These are phyloP conservation scores for Heracleum sosnowskyi DNA, from an alignment of 129 eudicot species.

Conservation along the genomic window DNA sequence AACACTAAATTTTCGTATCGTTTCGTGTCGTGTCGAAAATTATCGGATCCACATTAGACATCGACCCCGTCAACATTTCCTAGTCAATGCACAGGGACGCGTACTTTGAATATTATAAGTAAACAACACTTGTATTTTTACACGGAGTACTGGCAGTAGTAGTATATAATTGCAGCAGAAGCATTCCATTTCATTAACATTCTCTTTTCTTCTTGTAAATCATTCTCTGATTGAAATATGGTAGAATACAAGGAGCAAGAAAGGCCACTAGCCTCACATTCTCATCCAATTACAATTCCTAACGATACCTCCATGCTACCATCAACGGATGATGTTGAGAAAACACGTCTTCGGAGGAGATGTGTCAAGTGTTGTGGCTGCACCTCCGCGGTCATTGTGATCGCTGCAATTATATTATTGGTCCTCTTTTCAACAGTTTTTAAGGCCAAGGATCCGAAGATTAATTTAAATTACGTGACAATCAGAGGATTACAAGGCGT, in stretches of 20 bases:
- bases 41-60: no score
- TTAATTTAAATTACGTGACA: constrained; percentile 12
- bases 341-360: neutral
- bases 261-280: neutral
- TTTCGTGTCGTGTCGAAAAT: no score
- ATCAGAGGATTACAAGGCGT: neutral
- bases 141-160: no score
- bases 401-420: neutral
- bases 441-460: constrained; percentile 11
- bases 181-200: no score
- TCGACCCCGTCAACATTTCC: no score
- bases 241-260: neutral
- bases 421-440: constrained; percentile 9
- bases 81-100: no score
- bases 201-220: neutral
- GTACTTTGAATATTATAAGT: no score
- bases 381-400: neutral
- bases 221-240: neutral
- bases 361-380: constrained; percentile 19
- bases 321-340: neutral
- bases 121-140: neutral
- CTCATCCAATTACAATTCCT: neutral
- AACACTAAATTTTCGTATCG: no score
- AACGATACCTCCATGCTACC: neutral
- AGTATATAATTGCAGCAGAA: neutral